A percentile compares a stretch with the other conserved stretches of the same genome.
These are phyloP conservation scores for Trametes meyenii DNA, from an alignment of 768 basidiomycete genomes.

Conservation along the genomic window DNA sequence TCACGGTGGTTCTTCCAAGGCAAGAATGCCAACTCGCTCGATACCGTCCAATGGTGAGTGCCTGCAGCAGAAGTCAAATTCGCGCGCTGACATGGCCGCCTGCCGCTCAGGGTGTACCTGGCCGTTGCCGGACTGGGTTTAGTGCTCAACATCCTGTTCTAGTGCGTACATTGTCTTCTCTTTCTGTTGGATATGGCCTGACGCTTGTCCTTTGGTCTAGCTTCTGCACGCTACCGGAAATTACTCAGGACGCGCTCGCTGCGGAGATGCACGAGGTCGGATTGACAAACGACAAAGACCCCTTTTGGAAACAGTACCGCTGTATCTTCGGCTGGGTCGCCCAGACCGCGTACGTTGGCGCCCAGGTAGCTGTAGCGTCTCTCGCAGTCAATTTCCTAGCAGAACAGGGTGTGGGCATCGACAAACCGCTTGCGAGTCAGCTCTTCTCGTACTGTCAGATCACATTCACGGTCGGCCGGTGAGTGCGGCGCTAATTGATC, in stretches of 20 bases:
- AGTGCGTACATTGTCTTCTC: conserved; percentile 40
- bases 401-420: conserved; percentile 62
- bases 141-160: conserved; percentile 65
- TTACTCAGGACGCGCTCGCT: conserved; percentile 65
- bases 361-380: conserved; percentile 67
- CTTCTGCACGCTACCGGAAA: conserved; percentile 70
- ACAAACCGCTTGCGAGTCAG: conserved; percentile 55
- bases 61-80: background rate
- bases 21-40: conserved; percentile 58
- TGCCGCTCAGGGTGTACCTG: conserved; percentile 56
- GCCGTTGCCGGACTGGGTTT: conserved; percentile 66
- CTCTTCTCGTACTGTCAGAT: conserved; percentile 75
- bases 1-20: conserved; percentile 75
- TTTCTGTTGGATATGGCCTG: background rate
- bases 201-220: conserved; percentile 31
- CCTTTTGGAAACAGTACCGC: conserved; percentile 71
- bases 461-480: conserved; percentile 66
- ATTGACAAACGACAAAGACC: conserved; percentile 44
- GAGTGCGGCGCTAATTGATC: conserved; percentile 19
- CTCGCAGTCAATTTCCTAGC: conserved; percentile 71
- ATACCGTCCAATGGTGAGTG: conserved; percentile 65
- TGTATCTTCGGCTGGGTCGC: conserved; percentile 75
- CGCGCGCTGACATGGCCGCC: conserved; percentile 4
- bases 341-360: conserved; percentile 68
- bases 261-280: conserved; percentile 50